Evolutionary conservation across 768 basidiomycete species (phyloP).

Genomic region (Rickenella mellea): DNA sequence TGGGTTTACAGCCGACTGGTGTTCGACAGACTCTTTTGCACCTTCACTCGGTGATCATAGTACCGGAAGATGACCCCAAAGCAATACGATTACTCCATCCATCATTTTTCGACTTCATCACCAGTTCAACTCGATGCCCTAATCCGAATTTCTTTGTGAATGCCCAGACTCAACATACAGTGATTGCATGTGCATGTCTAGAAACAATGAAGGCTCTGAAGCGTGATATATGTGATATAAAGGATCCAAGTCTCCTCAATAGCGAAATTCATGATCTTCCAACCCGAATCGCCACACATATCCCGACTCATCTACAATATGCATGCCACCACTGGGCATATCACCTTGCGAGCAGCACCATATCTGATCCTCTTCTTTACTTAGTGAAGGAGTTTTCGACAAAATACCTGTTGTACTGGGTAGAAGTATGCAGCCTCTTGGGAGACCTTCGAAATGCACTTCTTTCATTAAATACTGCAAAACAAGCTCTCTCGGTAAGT

Average conservation of each 20-base stretch:
- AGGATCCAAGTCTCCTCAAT: too few relatives aligned
- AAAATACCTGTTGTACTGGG: conserved; percentile 13
- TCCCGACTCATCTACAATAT: conserved; percentile 12
- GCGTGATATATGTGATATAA: conserved; percentile 4
- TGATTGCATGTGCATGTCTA: too few relatives aligned
- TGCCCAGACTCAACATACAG: conserved; percentile 2
- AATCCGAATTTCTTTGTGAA: conserved; percentile 5
- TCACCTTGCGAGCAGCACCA: too few relatives aligned
- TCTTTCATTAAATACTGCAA: not conserved
- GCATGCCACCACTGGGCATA: conserved; percentile 13
- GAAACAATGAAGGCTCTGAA: not conserved
- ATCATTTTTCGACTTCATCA: conserved; percentile 15
- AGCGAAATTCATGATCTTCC: not conserved
- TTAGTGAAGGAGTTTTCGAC: conserved; percentile 8
- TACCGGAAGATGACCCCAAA: conserved; percentile 5
- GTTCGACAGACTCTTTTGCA: conserved; percentile 6
- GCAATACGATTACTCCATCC: conserved; percentile 10
- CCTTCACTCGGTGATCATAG: conserved; percentile 10
- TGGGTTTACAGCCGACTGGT: too few relatives aligned
- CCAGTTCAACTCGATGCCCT: conserved; percentile 5
- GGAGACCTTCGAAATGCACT: conserved; percentile 3
- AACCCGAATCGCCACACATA: conserved; percentile 1
- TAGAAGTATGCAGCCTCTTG: too few relatives aligned
- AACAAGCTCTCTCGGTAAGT: not conserved
- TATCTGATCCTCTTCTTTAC: conserved; percentile 1